Percentiles rank a stretch among this genome's conserved stretches.
phyloP scores from a whole-genome alignment of 805 yeast species.

The Nakazawaea pomicola region DNA sequence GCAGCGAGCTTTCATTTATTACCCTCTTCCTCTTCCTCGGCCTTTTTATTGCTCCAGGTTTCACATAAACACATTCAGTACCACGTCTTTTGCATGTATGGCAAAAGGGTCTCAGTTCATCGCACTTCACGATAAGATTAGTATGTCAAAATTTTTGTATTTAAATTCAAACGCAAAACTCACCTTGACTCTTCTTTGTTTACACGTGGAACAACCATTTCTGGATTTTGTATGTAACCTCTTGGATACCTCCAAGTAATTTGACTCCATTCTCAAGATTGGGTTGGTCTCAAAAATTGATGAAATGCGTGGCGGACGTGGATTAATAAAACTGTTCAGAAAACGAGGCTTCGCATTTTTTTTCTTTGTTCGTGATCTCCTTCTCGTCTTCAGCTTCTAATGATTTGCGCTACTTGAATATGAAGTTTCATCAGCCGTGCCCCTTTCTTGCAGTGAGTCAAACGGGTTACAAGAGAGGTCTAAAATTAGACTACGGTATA shows the following conservation, averaged over 20 bases:
- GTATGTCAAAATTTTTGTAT: too few relatives aligned
- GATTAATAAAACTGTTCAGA: not conserved
- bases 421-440: too few relatives aligned
- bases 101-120: not conserved
- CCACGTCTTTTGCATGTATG: not conserved
- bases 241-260: not conserved
- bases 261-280: not conserved
- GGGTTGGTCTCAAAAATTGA: not conserved
- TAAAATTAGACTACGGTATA: not conserved
- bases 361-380: too few relatives aligned
- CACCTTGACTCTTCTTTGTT: constrained; percentile 5
- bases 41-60: not conserved
- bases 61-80: not conserved
- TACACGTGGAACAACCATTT: constrained; percentile 3
- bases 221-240: not conserved
- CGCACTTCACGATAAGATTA: too few relatives aligned
- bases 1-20: too few relatives aligned
- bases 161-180: not conserved
- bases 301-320: too few relatives aligned
- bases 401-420: too few relatives aligned
- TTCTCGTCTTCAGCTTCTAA: too few relatives aligned
- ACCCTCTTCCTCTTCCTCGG: not conserved
- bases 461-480: not conserved
- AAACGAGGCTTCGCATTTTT: too few relatives aligned
- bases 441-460: too few relatives aligned